phyloP scores from a whole-genome alignment of 148 eudicot species.

The Persicaria maculosa region DNA sequence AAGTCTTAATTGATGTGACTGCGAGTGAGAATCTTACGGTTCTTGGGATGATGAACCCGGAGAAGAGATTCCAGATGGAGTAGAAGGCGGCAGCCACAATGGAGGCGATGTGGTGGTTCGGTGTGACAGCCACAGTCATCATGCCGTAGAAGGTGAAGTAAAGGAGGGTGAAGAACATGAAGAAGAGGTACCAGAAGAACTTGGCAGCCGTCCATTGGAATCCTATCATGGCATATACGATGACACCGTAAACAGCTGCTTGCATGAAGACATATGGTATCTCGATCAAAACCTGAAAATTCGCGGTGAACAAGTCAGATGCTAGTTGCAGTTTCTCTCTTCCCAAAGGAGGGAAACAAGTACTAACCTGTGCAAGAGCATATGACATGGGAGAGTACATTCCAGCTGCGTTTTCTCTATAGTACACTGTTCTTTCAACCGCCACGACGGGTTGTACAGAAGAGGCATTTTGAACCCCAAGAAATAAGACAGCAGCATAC shows the following conservation, averaged over 20 bases:
- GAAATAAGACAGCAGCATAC: neutral
- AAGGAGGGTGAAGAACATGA: conserved; percentile 29
- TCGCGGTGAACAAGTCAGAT: too few species aligned
- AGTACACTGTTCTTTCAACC: neutral
- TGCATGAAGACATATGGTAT: conserved; percentile 33
- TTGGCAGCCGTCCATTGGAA: conserved; percentile 44
- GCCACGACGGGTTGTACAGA: conserved; percentile 2
- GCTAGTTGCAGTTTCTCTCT: too few species aligned
- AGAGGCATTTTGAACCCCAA: neutral
- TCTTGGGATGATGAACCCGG: conserved; percentile 36
- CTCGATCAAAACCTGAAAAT: conserved; percentile 33
- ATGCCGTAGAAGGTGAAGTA: conserved; percentile 48
- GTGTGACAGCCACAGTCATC: conserved; percentile 41
- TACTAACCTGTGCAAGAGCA: neutral
- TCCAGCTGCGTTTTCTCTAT: neutral
- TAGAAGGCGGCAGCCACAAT: conserved; percentile 25
- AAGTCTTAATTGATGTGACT: neutral
- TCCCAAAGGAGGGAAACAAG: too few species aligned
- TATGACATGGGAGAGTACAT: neutral
- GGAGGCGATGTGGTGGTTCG: conserved; percentile 31
- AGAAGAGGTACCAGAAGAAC: conserved; percentile 35
- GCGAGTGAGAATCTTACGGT: conserved; percentile 23
- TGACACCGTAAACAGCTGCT: conserved; percentile 24
- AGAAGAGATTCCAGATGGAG: conserved; percentile 34
- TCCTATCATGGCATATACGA: conserved; percentile 47